Conservation (phyloP, 2,329 filamentous ascomycete genomes). For the Bisporella sp. region DNA sequence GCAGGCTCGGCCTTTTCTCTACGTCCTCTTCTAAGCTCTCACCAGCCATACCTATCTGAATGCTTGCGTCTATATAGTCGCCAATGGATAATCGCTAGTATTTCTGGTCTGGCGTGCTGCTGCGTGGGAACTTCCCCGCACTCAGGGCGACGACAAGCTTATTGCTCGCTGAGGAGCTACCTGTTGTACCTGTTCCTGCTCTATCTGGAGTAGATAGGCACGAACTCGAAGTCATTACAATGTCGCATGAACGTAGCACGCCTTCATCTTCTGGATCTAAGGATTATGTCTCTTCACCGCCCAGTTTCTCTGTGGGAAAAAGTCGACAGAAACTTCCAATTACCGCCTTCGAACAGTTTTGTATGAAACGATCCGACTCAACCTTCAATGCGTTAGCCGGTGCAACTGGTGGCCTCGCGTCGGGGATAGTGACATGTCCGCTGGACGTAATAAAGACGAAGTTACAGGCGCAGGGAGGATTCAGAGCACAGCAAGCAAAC, state of each 20-base stretch:
- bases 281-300: constrained; percentile 19
- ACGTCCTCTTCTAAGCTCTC: too few species aligned
- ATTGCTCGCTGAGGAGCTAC: constrained; percentile 10
- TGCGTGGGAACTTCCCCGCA: constrained; percentile 53
- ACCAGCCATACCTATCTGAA: too few species aligned
- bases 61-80: constrained; percentile 19
- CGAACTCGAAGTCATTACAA: constrained; percentile 31
- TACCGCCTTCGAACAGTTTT: constrained; percentile 49
- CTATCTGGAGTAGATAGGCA: constrained; percentile 32
- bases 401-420: constrained; percentile 83
- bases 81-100: constrained; percentile 53
- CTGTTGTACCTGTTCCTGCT: constrained; percentile 26
- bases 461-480: constrained; percentile 88
- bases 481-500: constrained; percentile 36
- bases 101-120: constrained; percentile 42
- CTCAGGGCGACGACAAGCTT: constrained; percentile 37
- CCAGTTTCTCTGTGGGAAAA: neutral
- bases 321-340: constrained; percentile 6
- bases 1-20: too few species aligned
- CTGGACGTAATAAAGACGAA: constrained; percentile 99
- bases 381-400: constrained; percentile 81
- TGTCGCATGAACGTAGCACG: constrained; percentile 37
- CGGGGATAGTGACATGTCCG: constrained; percentile 90
- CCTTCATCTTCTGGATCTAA: constrained; percentile 25
- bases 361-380: constrained; percentile 47